Percentiles rank a stretch among this genome's conserved stretches.
Evolutionary conservation across 2,329 filamentous ascomycete genomes (phyloP).

Genomic region (Fusarium liriodendri): DNA sequence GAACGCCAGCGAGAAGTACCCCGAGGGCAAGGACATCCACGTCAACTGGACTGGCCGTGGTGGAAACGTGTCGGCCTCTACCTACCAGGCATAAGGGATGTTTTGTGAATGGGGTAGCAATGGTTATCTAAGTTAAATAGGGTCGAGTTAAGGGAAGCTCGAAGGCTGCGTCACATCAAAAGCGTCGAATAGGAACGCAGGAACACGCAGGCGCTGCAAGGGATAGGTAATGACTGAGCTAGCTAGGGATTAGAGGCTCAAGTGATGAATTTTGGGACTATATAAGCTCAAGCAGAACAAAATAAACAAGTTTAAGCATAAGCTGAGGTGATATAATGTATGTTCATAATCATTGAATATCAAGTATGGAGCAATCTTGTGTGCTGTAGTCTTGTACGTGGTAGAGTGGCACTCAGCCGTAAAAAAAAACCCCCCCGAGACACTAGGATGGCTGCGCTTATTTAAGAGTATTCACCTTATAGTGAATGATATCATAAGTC

Average conservation of each 20-base stretch:
- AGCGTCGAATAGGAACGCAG: slow-evolving; percentile 40
- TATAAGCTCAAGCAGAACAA: slow-evolving; percentile 25
- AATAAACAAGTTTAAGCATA: slow-evolving; percentile 1
- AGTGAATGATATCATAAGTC: too few species aligned
- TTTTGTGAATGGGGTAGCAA: slow-evolving; percentile 21
- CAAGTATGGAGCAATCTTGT: neutral
- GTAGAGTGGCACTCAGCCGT: neutral
- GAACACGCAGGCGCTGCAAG: slow-evolving; percentile 38
- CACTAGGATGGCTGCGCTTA: too few species aligned
- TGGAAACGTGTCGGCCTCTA: slow-evolving; percentile 96
- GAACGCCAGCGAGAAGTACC: slow-evolving; percentile 81
- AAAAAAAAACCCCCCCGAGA: too few species aligned
- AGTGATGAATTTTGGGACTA: slow-evolving; percentile 33
- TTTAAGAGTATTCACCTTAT: too few species aligned
- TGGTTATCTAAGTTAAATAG: slow-evolving; percentile 35
- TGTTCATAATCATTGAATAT: neutral
- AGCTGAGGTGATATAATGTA: neutral
- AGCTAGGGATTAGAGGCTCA: slow-evolving; percentile 42
- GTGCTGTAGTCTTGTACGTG: neutral
- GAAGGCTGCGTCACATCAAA: slow-evolving; percentile 36
- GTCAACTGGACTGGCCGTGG: slow-evolving; percentile 99
- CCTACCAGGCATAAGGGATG: slow-evolving; percentile 86
- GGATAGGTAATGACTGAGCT: slow-evolving; percentile 42
- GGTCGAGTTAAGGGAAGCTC: slow-evolving; percentile 30
- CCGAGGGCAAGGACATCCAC: slow-evolving; percentile 89